Percentiles rank a stretch among this genome's conserved stretches.
These are phyloP conservation scores for Lenzites betulinus DNA, from an alignment of 768 basidiomycete genomes.

Conservation along the genomic window DNA sequence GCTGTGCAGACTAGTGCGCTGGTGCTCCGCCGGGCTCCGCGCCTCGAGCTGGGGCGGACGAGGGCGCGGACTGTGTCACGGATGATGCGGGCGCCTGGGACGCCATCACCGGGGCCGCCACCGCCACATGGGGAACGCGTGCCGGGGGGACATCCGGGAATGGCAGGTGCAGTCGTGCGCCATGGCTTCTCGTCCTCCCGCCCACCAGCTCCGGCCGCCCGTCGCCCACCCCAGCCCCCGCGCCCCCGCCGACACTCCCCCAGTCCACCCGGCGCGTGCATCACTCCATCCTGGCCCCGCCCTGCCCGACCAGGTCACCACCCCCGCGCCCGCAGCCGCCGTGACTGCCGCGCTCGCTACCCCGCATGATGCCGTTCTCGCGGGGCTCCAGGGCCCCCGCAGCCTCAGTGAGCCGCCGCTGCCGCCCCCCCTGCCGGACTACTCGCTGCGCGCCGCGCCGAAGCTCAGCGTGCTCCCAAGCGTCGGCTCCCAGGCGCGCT, in stretches of 20 bases:
- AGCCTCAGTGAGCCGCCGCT: neutral
- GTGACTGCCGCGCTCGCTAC: slow-evolving; percentile 42
- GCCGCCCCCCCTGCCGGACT: neutral
- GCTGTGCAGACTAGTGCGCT: neutral
- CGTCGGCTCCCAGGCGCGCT: slow-evolving; percentile 20
- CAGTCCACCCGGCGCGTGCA: slow-evolving; percentile 7
- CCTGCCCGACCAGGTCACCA: neutral
- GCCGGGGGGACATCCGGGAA: slow-evolving; percentile 8
- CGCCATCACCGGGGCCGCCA: slow-evolving; percentile 9
- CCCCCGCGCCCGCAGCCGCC: slow-evolving; percentile 1
- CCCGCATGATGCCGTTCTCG: slow-evolving; percentile 66
- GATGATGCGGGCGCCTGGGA: neutral
- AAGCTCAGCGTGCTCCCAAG: slow-evolving; percentile 20
- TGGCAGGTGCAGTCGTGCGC: slow-evolving; percentile 6
- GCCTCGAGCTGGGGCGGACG: too few species aligned
- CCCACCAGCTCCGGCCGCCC: slow-evolving; percentile 7
- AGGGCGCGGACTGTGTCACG: neutral
- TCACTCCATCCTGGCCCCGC: neutral
- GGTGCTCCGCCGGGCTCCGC: neutral
- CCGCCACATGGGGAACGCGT: slow-evolving; percentile 17
- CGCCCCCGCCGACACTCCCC: slow-evolving; percentile 8
- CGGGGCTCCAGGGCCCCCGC: slow-evolving; percentile 45
- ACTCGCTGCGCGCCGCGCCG: slow-evolving; percentile 4
- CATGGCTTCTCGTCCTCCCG: slow-evolving; percentile 12
- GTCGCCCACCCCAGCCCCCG: neutral